phyloP scores from a whole-genome alignment of 345 rosid species.

The Melaleuca quinquenervia region DNA sequence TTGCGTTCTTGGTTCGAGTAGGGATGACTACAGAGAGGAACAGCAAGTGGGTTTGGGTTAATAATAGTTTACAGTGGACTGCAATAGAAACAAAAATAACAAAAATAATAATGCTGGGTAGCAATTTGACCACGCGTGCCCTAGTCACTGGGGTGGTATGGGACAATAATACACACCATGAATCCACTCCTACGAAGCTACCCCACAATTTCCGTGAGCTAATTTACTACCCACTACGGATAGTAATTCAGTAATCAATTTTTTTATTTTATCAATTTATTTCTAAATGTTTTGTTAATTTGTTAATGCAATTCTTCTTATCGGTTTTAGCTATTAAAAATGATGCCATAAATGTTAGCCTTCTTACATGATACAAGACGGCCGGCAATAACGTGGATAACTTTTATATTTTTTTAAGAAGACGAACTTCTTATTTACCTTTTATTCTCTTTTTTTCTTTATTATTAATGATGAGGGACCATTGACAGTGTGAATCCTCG shows the following conservation, averaged over 20 bases:
- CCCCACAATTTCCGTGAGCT: not conserved
- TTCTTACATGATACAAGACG: accelerated
- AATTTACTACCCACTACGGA: accelerated
- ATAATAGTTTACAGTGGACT: not conserved
- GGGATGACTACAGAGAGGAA: not conserved
- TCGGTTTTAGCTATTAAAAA: accelerated
- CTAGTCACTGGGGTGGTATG: not conserved
- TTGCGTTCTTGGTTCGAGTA: not conserved
- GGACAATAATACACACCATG: not conserved
- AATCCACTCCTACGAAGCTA: not conserved
- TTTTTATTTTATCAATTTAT: not conserved
- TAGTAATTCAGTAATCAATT: not conserved
- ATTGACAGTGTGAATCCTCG: not conserved
- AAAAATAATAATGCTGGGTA: no score
- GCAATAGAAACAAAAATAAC: not conserved
- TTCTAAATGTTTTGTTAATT: accelerated
- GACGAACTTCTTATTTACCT: not conserved
- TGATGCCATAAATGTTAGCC: accelerated
- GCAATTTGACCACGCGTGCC: not conserved
- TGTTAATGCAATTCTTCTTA: accelerated
- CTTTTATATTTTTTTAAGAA: not conserved
- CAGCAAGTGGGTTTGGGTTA: not conserved
- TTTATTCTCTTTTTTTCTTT: not conserved
- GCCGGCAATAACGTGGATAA: accelerated
- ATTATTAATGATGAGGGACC: not conserved